Conservation (phyloP, 176 grass and related monocot genomes). For the Aechmea fasciata region DNA sequence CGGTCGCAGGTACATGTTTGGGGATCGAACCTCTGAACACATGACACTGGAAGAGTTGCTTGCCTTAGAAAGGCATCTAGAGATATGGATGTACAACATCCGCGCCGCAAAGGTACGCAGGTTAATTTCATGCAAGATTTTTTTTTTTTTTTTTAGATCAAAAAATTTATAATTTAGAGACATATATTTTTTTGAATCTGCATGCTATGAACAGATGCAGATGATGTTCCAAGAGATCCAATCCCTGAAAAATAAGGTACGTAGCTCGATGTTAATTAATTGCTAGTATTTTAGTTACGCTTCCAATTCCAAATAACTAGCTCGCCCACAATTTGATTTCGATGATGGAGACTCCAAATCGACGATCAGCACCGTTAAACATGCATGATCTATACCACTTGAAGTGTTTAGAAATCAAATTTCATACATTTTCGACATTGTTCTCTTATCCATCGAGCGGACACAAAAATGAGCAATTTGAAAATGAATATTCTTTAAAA, state of each 20-base stretch:
- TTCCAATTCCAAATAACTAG: too few relatives aligned
- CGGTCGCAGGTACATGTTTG: slow-evolving; percentile 25
- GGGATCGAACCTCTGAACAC: slow-evolving; percentile 12
- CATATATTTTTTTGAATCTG: background rate
- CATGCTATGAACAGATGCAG: slow-evolving; percentile 32
- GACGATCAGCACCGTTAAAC: too few relatives aligned
- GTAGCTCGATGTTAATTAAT: background rate
- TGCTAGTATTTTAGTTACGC: background rate
- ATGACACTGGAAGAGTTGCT: slow-evolving; percentile 38
- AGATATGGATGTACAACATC: slow-evolving; percentile 29
- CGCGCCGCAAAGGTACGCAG: slow-evolving; percentile 22
- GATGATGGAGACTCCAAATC: too few relatives aligned
- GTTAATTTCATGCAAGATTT: background rate
- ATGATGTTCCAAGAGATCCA: slow-evolving; percentile 44
- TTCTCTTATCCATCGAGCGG: too few relatives aligned
- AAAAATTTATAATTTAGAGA: background rate
- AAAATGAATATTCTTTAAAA: too few relatives aligned
- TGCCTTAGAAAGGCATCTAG: slow-evolving; percentile 28
- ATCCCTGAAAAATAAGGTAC: slow-evolving; percentile 35
- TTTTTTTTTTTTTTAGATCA: slow-evolving; percentile 1
- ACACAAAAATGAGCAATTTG: too few relatives aligned
- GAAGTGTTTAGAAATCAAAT: too few relatives aligned
- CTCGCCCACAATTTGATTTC: too few relatives aligned
- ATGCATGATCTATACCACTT: too few relatives aligned
- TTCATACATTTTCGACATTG: too few relatives aligned